Evolutionary conservation across 768 basidiomycete genomes (phyloP), one percentile per base, ranked within the genome.

Genomic region (Xerocomus spinulosus): DNA sequence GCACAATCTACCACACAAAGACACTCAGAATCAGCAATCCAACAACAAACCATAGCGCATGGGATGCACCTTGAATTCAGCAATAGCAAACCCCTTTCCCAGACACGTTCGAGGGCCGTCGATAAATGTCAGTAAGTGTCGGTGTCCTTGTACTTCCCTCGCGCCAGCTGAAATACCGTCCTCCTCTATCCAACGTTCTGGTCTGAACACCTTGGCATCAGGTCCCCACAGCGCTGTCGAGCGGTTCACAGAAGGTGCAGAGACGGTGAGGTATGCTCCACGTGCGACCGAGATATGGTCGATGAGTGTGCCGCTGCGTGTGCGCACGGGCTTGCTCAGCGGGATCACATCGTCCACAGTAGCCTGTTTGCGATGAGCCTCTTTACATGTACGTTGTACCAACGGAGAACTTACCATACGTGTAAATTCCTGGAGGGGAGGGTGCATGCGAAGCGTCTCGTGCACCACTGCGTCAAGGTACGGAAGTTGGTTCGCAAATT

Each of bases 171-270:
- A 50, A 23, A 53, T 55, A 2, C 62, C 60, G n/a, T n/a, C n/a
- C n/a, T n/a, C n/a, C n/a, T n/a, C n/a, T 8, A 59, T 57, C 85
- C 85, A 87, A 7, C 84, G 69, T 44, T 80, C 79, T 0, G 84
- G 85, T 34, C 73, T 68, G 59, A 81, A 87, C 39, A 73, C 73
- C 20, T 73, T 70, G 1, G 81, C 74, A 47, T 81, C 75, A 1
- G 70, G 54, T 2, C 85, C 85, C 85, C 85, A 87, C 26, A 83
- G 59, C 1, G 61, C 66, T 45, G 72, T 70, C 17, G 75, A 74
- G 10, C 68, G 61, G 58, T 85, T 83, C 45, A 79, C 70, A 14
- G 66, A 63, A 9, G 62, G 48, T 30, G 80, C 72, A 1, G 76
- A 72, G 6, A 73, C 57, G 14, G 66, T 44, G n/a, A 84, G 55